Evolutionary conservation across 2,329 filamentous ascomycete species (phyloP), one percentile per base, ranked within the genome.

Genomic region (Sphaceloma murrayae): DNA sequence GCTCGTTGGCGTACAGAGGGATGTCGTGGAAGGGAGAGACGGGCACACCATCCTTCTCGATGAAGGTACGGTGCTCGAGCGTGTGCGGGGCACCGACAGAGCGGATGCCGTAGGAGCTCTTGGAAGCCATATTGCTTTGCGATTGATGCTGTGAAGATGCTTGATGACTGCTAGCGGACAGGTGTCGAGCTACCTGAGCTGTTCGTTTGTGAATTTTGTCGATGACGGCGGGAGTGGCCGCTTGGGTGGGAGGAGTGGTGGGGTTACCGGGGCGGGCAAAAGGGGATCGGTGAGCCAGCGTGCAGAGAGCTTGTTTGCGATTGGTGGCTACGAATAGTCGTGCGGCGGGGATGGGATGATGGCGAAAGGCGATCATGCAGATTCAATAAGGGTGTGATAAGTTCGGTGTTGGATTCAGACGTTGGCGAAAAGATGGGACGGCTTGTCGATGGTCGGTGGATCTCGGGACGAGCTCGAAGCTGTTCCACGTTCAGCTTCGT

Each of bases 21-120:
- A 98, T 87, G 66, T 98, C 91, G 75, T 98, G 91, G 79, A 95
- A 98, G 57, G 89, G 84, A 52, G 89, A 96, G 67, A 96, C 68
- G 56, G 85, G 84, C 53, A 84, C 73, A 71, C 89, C 91, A 83
- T 96, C 85, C 75, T 94, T 88, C 77, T 98, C 89, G 63, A 96
- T 80, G 78, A 82, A 98, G 70, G 95, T 81, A 63, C 91, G 85
- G 78, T 94, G 87, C 74, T 96, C 88, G 64, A 94, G 75, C 58
- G 91, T 96, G 76, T 95, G 82, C 60, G 86, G 78, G 60, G 85
- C 79, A 59, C 75, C 91, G 63, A 94, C 74, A 77, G 93, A 95
- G 72, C 88, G 83, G 64, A 83, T 68, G 61, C 73, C 74, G 74
- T 86, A 98, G 52, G 77, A 66, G 72, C 82, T 79, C 59, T 68